Conservation (phyloP, 2,329 filamentous ascomycete genomes). For the Clarireedia homoeocarpa region DNA sequence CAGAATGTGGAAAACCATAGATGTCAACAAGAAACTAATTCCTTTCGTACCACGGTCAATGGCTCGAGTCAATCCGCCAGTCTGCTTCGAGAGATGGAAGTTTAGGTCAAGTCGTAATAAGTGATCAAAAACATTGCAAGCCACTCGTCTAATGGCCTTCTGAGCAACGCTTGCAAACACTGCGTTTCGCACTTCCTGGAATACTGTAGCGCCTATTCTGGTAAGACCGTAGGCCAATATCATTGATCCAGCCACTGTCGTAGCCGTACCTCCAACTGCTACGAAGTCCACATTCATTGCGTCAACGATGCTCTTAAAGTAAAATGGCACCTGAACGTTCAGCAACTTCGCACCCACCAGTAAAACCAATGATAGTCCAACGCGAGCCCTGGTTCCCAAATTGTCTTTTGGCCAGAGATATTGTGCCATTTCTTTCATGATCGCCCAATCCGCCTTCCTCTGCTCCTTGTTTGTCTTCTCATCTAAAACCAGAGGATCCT, state of each 20-base stretch:
- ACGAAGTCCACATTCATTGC: slow-evolving; percentile 93
- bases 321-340: slow-evolving; percentile 97
- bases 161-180: slow-evolving; percentile 96
- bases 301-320: slow-evolving; percentile 97
- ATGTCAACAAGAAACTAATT: slow-evolving; percentile 92
- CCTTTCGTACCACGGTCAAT: slow-evolving; percentile 97
- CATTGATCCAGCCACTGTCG: slow-evolving; percentile 83
- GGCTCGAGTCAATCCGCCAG: slow-evolving; percentile 84
- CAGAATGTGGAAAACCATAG: slow-evolving; percentile 96
- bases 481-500: slow-evolving; percentile 54
- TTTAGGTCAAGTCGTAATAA: slow-evolving; percentile 80
- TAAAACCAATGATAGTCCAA: slow-evolving; percentile 74
- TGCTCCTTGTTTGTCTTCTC: slow-evolving; percentile 75
- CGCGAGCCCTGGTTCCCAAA: slow-evolving; percentile 72
- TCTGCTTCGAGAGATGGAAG: slow-evolving; percentile 92
- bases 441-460: slow-evolving; percentile 94
- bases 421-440: slow-evolving; percentile 93
- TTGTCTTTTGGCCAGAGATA: slow-evolving; percentile 96
- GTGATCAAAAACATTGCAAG: slow-evolving; percentile 87
- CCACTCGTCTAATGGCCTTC: slow-evolving; percentile 88
- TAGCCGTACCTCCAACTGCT: slow-evolving; percentile 79
- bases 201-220: slow-evolving; percentile 79
- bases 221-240: slow-evolving; percentile 89
- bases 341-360: slow-evolving; percentile 87
- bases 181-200: slow-evolving; percentile 90